Percentiles rank a stretch among this genome's conserved stretches.
Evolutionary conservation across 495 filamentous ascomycete genomes (phyloP).

Genomic region (Xylaria sp.): DNA sequence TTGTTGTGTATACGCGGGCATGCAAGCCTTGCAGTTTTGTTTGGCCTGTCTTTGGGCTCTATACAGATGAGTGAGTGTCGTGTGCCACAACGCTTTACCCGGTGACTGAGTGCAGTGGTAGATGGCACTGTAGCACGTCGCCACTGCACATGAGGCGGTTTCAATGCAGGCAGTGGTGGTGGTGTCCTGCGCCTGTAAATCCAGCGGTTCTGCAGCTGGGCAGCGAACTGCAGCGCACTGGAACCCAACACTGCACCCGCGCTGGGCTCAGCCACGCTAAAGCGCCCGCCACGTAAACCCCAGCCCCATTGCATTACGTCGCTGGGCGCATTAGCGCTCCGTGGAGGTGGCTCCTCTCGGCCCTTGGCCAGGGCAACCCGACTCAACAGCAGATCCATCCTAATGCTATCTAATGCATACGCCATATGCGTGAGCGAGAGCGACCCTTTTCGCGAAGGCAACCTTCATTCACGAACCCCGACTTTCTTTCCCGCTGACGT

Average conservation of each 20-base stretch:
- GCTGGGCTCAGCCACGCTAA: slow-evolving; percentile 24
- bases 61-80: neutral
- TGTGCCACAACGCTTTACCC: neutral
- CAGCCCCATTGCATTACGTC: slow-evolving; percentile 45
- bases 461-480: slow-evolving; percentile 10
- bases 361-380: slow-evolving; percentile 13
- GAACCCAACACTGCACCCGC: neutral
- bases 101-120: neutral
- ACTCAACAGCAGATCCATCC: slow-evolving; percentile 7
- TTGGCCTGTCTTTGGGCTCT: neutral
- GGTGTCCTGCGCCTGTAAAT: slow-evolving; percentile 8
- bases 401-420: neutral
- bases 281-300: slow-evolving; percentile 30
- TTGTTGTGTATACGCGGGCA: neutral
- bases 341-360: slow-evolving; percentile 24
- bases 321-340: slow-evolving; percentile 38
- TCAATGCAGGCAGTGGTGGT: neutral
- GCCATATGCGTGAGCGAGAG: neutral
- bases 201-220: slow-evolving; percentile 13
- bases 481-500: slow-evolving; percentile 13
- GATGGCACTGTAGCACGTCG: neutral
- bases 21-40: neutral
- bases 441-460: slow-evolving; percentile 26
- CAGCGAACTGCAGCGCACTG: slow-evolving; percentile 18
- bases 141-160: slow-evolving; percentile 15